Conservation (phyloP, 805 yeast genomes). For the Barnettozyma californica region DNA sequence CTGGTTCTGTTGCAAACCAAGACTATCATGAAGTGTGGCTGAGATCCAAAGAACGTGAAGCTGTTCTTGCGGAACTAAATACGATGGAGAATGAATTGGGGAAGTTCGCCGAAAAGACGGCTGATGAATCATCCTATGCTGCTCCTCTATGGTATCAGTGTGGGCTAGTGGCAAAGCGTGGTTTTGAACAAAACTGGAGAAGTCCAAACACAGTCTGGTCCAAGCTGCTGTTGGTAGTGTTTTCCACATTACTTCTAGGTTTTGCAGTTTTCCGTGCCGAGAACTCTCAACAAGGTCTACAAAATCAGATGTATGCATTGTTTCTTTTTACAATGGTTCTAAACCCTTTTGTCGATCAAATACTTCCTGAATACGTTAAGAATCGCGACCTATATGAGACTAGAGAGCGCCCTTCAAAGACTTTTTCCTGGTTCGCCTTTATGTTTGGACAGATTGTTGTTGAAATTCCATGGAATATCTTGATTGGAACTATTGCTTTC, state of each 20-base stretch:
- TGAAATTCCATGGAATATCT: conserved; percentile 61
- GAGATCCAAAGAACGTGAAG: conserved; percentile 55
- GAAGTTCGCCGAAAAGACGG: conserved; percentile 29
- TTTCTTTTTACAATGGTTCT: conserved; percentile 62
- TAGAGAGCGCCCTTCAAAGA: conserved; percentile 68
- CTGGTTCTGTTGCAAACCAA: conserved; percentile 68
- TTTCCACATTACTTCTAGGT: conserved; percentile 63
- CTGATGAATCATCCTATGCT: conserved; percentile 38
- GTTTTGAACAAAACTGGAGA: conserved; percentile 64
- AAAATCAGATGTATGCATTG: conserved; percentile 74
- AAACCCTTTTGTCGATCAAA: conserved; percentile 55
- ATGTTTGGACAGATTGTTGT: conserved; percentile 55
- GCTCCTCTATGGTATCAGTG: conserved; percentile 40
- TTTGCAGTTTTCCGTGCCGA: conserved; percentile 69
- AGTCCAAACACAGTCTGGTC: conserved; percentile 58
- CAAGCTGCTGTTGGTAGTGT: conserved; percentile 46
- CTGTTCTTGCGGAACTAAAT: conserved; percentile 54
- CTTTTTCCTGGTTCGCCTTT: conserved; percentile 63
- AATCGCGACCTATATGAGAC: conserved; percentile 68
- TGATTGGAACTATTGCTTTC: conserved; percentile 56
- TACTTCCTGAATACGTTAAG: conserved; percentile 52
- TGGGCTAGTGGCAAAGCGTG: conserved; percentile 44
- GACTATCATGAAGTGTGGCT: conserved; percentile 78
- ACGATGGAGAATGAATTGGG: conserved; percentile 57
- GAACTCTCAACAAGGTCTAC: conserved; percentile 61